A percentile compares a stretch with the other conserved stretches of the same genome.
phyloP scores from a whole-genome alignment of 2,329 filamentous ascomycete genomes.

The Talaromyces atroroseus region DNA sequence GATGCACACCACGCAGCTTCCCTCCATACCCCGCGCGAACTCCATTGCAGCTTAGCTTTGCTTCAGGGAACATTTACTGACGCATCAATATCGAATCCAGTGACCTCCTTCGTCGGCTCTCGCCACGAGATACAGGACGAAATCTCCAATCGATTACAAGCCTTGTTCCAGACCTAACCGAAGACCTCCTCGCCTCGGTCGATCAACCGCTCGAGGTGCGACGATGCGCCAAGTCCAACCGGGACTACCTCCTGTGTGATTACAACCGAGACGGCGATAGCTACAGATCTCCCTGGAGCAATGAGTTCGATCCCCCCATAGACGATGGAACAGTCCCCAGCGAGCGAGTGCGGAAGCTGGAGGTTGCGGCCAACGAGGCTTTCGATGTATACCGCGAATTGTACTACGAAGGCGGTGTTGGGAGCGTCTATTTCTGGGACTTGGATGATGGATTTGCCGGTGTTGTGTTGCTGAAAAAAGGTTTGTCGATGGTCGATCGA shows the following conservation, averaged over 20 bases:
- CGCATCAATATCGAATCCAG: constrained; percentile 42
- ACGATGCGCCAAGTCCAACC: constrained; percentile 79
- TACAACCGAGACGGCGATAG: constrained; percentile 99
- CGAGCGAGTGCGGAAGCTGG: constrained; percentile 87
- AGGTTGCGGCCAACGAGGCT: constrained; percentile 87
- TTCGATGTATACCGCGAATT: constrained; percentile 96
- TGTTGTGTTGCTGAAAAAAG: constrained; percentile 92
- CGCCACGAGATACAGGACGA: constrained; percentile 81
- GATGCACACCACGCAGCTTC: neutral
- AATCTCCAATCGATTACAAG: constrained; percentile 87
- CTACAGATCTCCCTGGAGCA: constrained; percentile 98
- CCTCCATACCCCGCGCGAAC: constrained; percentile 1
- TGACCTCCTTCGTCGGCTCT: constrained; percentile 95
- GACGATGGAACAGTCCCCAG: constrained; percentile 83
- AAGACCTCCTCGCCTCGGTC: constrained; percentile 95
- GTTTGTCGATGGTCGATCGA: constrained; percentile 37
- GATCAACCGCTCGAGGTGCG: constrained; percentile 87
- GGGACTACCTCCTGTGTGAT: constrained; percentile 97
- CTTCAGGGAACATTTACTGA: neutral
- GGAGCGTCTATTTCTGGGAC: constrained; percentile 97
- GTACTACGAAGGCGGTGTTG: constrained; percentile 88
- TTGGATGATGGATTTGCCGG: constrained; percentile 96
- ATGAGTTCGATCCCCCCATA: constrained; percentile 91
- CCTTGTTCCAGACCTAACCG: constrained; percentile 84
- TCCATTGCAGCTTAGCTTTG: neutral